A percentile compares a stretch with the other conserved stretches of the same genome.
Evolutionary conservation across 495 filamentous ascomycete species (phyloP).

Genomic region (Choiromyces venosus): DNA sequence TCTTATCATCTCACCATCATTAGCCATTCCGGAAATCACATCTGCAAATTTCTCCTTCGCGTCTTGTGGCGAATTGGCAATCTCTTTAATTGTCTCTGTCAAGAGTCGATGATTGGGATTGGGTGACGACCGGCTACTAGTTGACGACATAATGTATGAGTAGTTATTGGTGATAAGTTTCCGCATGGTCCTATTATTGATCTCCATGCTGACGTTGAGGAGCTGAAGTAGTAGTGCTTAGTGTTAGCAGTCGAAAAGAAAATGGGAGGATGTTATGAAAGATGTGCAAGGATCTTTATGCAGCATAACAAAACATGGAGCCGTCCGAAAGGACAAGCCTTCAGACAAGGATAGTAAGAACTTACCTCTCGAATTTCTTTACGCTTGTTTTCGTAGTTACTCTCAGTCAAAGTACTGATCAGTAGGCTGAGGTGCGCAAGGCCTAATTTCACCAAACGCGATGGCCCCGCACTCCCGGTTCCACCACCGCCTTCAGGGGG

Average conservation of each 20-base stretch:
- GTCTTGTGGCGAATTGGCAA: slow-evolving; percentile 62
- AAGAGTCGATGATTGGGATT: slow-evolving; percentile 54
- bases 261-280: neutral
- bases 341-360: neutral
- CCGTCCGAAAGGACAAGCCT: slow-evolving; percentile 38
- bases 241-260: neutral
- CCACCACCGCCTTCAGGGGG: slow-evolving; percentile 42
- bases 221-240: slow-evolving; percentile 9
- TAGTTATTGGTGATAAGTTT: slow-evolving; percentile 39
- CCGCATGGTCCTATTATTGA: slow-evolving; percentile 35
- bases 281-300: neutral
- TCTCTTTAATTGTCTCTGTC: slow-evolving; percentile 75
- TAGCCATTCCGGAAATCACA: slow-evolving; percentile 69
- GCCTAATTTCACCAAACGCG: slow-evolving; percentile 68
- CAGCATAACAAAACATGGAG: neutral
- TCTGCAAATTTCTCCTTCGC: slow-evolving; percentile 84
- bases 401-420: slow-evolving; percentile 86
- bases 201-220: slow-evolving; percentile 36
- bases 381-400: slow-evolving; percentile 89
- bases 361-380: slow-evolving; percentile 83
- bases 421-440: slow-evolving; percentile 92
- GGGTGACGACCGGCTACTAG: slow-evolving; percentile 32
- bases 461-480: slow-evolving; percentile 38
- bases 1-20: slow-evolving; percentile 78
- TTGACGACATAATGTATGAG: slow-evolving; percentile 33